Base-by-base conservation (phyloP, 345 rosid genomes). In the Gossypium turneri region DNA sequence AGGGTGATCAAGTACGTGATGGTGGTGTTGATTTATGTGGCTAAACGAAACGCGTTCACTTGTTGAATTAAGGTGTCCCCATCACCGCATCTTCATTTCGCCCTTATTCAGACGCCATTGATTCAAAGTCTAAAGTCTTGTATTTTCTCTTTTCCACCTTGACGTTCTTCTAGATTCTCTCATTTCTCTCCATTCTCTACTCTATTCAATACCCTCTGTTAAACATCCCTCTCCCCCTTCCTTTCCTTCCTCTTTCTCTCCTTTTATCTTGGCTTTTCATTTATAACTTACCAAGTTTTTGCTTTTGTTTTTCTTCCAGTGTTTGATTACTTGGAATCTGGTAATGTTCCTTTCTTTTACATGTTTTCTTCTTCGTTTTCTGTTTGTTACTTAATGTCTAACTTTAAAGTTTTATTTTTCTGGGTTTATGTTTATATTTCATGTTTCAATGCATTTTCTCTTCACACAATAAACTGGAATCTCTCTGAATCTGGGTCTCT, bases 301-400 rank as follows among this genome's bases (percentile, higher is more conserved):
- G 51, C 2, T 20, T 59, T 57, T 44, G 45, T 57, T 55, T 38
- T 20, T 19, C 52, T 53, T 19, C 1, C 41, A 38, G n/a, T 44
- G 61, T 70, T 68, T 61, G 50, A 24, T 4, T 15, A 24, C 62
- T 72, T 57, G 15, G 29, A 75, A 51, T 79, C 76, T 34, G 82
- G 79, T 79, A 72, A 58, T 72, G 76, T 47, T 75, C 73, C 3
- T 11, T 67, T 34, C 65, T n/a, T 57, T 64, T 57, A 15, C 17
- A 22, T 29, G 24, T 68, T 53, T 74, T 24, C 9, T 34, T 38
- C 63, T 52, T 29, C 24, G 10, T 68, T 47, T 56, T 48, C 15
- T 59, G n/a, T 55, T 22, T 19, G 13, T 57, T 72, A 2, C 44
- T 34, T 71, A 13, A 27, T 38, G 61, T 70, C 73, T 47, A 47